Evolutionary conservation across 2,329 filamentous ascomycete species (phyloP).

Genomic region (Phyllosticta citriasiana): DNA sequence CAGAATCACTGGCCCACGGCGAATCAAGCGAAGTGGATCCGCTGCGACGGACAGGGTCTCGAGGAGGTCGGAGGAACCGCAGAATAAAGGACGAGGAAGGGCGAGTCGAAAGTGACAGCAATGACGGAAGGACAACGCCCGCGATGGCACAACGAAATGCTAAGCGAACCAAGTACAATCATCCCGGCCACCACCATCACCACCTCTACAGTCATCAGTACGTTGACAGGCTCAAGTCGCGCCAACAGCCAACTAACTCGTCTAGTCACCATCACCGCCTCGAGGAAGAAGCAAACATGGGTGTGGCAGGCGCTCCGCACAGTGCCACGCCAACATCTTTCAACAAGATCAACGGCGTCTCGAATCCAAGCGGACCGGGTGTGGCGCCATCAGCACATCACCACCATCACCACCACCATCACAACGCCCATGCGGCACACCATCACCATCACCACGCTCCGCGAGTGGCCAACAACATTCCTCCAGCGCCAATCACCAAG

Average conservation of each 20-base stretch:
- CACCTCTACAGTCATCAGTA: conserved; percentile 40
- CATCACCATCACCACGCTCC: conserved; percentile 30
- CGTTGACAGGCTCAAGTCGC: conserved; percentile 17
- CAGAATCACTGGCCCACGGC: conserved; percentile 18
- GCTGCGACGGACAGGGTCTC: conserved; percentile 27
- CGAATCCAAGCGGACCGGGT: conserved; percentile 16
- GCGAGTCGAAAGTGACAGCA: conserved; percentile 55
- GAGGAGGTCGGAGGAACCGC: conserved; percentile 32
- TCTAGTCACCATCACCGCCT: conserved; percentile 46
- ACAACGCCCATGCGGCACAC: conserved; percentile 13
- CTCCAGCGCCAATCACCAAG: conserved; percentile 2
- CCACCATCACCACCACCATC: conserved; percentile 30
- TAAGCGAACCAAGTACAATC: conserved; percentile 49
- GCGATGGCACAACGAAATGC: conserved; percentile 49
- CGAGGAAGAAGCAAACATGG: conserved; percentile 36
- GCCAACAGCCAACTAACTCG: conserved; percentile 17
- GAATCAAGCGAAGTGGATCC: conserved; percentile 18
- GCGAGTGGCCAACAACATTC: conserved; percentile 11
- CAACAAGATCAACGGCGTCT: conserved; percentile 7
- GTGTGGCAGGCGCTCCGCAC: conserved; percentile 1
- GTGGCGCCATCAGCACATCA: conserved; percentile 19
- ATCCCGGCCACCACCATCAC: conserved; percentile 55
- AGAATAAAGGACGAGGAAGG: conserved; percentile 69
- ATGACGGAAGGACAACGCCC: conserved; percentile 52
- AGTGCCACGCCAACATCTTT: conserved; percentile 16